Evolutionary conservation across 2,329 filamentous ascomycete species (phyloP), one percentile per base, ranked within the genome.

Genomic region (Trichoderma semiorbis): DNA sequence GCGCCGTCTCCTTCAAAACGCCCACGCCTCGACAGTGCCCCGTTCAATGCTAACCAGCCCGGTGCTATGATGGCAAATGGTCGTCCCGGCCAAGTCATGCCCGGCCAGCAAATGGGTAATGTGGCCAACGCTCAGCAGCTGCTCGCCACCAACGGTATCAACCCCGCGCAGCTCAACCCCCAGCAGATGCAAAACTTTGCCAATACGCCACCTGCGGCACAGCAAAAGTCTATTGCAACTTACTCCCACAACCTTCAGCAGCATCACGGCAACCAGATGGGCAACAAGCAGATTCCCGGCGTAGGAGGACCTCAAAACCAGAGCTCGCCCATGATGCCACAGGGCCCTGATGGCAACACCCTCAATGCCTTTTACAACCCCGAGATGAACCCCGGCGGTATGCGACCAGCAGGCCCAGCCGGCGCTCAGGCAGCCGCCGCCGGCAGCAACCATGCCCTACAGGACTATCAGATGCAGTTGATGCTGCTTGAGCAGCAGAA

Each of bases 1-100:
- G 94, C 93, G 30, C 94, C 94, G 5, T 98, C 95, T 36, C 95
- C 95, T 2, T 95, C 93, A 74, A 98, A 98, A 85, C 89, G 95
- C 78, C 93, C 91, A 72, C 92, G 95, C 71, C 88, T 97, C 73
- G 90, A 91, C 78, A 89, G 89, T 77, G 86, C 87, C 39, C 87
- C 87, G 11, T 94, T 93, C 82, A 93, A 93, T 79, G 90, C 91
- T 74, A 91, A 90, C 78, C 92, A 91, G 77, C 83, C 84, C 71
- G 85, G 83, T 10, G 76, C 74, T 74, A 92, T 95, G 88, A 92
- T 92, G 83, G 89, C 90, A 70, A 93, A 93, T 81, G 92, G 92
- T 77, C 89, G 89, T 79, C 91, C 91, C 69, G 85, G 81, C 75
- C 90, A 91, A 80, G 91, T 87, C 79, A 93, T 95, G 87, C 90